Evolutionary conservation across 768 basidiomycete genomes (phyloP).

Genomic region (Termitomyces sp.): DNA sequence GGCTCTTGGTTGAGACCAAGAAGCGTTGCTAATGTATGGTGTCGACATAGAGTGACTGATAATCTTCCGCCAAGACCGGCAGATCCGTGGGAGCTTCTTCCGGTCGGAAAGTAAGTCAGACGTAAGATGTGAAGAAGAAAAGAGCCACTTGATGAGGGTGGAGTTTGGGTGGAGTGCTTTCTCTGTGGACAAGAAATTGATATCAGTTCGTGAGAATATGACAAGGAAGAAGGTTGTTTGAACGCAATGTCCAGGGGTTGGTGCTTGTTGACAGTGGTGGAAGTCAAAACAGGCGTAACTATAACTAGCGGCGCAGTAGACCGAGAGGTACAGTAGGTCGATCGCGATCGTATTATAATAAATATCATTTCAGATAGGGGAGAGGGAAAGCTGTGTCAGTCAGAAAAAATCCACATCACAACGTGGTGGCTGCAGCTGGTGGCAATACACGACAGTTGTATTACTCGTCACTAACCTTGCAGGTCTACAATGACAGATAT

Average conservation of each 20-base stretch:
- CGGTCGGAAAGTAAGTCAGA: conserved; percentile 1
- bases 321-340: not conserved
- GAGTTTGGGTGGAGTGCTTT: not conserved
- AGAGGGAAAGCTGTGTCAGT: not conserved
- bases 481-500: not conserved
- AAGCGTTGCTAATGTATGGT: conserved; percentile 9
- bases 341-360: conserved; percentile 8
- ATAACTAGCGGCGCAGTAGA: not conserved
- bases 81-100: conserved; percentile 1
- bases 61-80: conserved; percentile 13
- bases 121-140: not conserved
- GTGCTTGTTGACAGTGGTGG: not conserved
- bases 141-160: not conserved
- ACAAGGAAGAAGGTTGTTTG: not conserved
- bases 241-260: not conserved
- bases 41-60: conserved; percentile 6
- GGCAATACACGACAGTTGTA: not conserved
- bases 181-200: not conserved
- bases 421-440: no score
- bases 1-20: conserved; percentile 15
- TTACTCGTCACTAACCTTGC: not conserved
- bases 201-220: not conserved
- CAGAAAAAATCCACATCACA: no score
- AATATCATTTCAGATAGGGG: no score
- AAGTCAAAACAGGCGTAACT: not conserved